Evolutionary conservation across 768 basidiomycete genomes (phyloP).

Genomic region (Glaciozyma antarctica): DNA sequence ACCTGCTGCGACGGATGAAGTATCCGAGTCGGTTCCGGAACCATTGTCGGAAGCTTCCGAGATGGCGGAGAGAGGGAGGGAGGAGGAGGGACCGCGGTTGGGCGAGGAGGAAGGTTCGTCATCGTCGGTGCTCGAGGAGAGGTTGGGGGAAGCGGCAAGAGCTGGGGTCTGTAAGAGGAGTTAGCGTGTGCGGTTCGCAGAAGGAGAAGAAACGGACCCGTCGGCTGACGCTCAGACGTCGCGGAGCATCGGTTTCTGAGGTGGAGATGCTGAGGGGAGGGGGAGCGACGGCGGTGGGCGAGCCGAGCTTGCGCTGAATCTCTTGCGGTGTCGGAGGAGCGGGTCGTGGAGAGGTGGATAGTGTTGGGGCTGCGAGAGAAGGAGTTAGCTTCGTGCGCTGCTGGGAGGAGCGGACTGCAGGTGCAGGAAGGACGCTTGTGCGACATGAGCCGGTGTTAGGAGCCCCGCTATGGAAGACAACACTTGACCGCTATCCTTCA

Average conservation of each 20-base stretch:
- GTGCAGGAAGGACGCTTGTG: too few species aligned
- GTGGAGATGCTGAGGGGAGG: not conserved
- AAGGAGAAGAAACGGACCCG: not conserved
- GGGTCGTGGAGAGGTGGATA: not conserved
- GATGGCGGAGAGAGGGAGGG: conserved; percentile 21
- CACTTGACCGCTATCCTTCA: too few species aligned
- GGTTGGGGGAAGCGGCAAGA: not conserved
- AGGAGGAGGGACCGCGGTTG: not conserved
- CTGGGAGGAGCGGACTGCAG: too few species aligned
- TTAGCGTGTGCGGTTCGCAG: too few species aligned
- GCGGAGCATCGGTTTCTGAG: conserved; percentile 2
- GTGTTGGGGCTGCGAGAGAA: not conserved
- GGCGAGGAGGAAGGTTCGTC: conserved; percentile 7
- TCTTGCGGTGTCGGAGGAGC: conserved; percentile 76
- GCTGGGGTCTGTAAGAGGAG: not conserved
- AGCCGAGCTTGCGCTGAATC: conserved; percentile 66
- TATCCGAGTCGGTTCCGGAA: conserved; percentile 23
- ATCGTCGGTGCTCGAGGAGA: not conserved
- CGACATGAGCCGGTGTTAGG: too few species aligned
- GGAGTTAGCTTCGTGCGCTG: not conserved
- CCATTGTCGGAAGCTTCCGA: conserved; percentile 21
- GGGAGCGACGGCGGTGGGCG: conserved; percentile 6
- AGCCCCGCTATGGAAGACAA: too few species aligned
- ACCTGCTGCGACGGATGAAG: conserved; percentile 3
- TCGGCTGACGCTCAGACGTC: conserved; percentile 15